Evolutionary conservation across 345 rosid genomes (phyloP).

Genomic region (Durio zibethinus): DNA sequence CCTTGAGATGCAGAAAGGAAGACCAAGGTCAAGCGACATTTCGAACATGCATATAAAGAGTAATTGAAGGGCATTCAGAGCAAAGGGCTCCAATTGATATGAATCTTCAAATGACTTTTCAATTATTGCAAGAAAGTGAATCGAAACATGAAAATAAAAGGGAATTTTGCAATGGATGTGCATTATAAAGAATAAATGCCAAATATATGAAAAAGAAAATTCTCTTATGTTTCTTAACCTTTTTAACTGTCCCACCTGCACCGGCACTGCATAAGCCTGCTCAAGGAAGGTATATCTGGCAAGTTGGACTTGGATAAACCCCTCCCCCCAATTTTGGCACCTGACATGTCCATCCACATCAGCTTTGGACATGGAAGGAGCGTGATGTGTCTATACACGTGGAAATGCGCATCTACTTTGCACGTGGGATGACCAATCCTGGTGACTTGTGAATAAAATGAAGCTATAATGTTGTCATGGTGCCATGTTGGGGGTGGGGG

Average conservation of each 20-base stretch:
- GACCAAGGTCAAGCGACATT: not conserved
- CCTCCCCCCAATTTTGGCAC: not conserved
- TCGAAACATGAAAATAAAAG: conserved; percentile 33
- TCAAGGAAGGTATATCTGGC: conserved; percentile 40
- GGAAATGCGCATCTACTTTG: not conserved
- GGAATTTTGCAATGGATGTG: conserved; percentile 45
- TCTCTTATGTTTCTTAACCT: conserved; percentile 15
- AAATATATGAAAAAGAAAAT: conserved; percentile 2
- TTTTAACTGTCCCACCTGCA: conserved; percentile 36
- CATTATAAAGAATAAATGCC: conserved; percentile 64
- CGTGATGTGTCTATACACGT: not conserved
- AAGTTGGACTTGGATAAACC: no score
- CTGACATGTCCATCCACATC: conserved; percentile 7
- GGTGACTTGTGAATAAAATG: not conserved
- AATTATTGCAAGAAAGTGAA: conserved; percentile 61
- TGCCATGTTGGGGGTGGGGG: not conserved
- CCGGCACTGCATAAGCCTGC: conserved; percentile 39
- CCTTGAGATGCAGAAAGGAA: not conserved
- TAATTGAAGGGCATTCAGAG: conserved; percentile 1
- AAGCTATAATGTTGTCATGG: not conserved
- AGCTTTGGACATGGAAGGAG: conserved; percentile 9
- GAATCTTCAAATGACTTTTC: conserved; percentile 57
- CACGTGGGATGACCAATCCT: not conserved
- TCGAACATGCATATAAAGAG: conserved; percentile 20
- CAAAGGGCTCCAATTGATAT: conserved; percentile 26